Evolutionary conservation across 257 asterid species (phyloP).

Genomic region (Solanum rostratum): DNA sequence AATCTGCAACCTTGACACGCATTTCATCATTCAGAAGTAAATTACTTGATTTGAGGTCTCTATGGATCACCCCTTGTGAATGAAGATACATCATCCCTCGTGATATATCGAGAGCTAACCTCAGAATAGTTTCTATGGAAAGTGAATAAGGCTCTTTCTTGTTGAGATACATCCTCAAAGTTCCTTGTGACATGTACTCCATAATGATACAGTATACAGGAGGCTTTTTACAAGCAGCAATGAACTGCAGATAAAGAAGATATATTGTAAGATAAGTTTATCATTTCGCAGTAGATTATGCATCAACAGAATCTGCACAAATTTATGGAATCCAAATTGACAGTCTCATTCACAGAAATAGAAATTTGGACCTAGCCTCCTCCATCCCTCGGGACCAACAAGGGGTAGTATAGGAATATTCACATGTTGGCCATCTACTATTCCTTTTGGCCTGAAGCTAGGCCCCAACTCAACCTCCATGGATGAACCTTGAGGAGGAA

Average conservation of each 20-base stretch:
- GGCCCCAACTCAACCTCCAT: too few species aligned
- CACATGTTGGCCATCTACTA: background rate
- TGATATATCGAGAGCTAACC: slow-evolving; percentile 71
- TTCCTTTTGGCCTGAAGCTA: too few species aligned
- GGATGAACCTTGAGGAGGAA: background rate
- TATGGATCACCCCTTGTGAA: slow-evolving; percentile 75
- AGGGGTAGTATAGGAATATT: background rate
- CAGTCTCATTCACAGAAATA: background rate
- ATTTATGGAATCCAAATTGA: background rate
- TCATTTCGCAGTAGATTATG: background rate
- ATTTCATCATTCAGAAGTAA: slow-evolving; percentile 65
- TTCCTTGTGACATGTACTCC: slow-evolving; percentile 84
- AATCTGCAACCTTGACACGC: slow-evolving; percentile 81
- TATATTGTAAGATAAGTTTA: background rate
- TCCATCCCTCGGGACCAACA: background rate
- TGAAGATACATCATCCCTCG: slow-evolving; percentile 83
- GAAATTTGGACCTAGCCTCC: background rate
- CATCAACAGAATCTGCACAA: background rate
- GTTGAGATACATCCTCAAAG: slow-evolving; percentile 67
- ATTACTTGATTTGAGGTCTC: slow-evolving; percentile 89
- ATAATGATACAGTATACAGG: slow-evolving; percentile 69
- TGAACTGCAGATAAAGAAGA: slow-evolving; percentile 29
- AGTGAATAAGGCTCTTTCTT: slow-evolving; percentile 70
- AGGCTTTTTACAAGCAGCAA: slow-evolving; percentile 69
- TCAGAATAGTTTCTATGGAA: slow-evolving; percentile 40